Percentiles rank a stretch among this genome's conserved stretches.
Conservation (phyloP, 129 eudicot species). For the Artemisia tridentata region DNA sequence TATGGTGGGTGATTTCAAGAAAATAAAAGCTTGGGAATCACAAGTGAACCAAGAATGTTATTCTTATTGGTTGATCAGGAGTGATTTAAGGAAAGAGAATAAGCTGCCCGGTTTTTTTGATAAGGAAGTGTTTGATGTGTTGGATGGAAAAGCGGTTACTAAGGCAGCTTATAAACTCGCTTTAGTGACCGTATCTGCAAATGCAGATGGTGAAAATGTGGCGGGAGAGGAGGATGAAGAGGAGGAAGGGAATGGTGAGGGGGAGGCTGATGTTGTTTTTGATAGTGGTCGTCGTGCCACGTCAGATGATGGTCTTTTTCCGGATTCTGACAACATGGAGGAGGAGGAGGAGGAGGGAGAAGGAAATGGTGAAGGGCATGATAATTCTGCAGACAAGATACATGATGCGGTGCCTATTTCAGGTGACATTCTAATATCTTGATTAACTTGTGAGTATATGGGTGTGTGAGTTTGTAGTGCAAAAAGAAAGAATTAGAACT, state of each 20-base stretch:
- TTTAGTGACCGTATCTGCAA: conserved; percentile 39
- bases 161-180: conserved; percentile 42
- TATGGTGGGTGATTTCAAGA: conserved; percentile 67
- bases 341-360: conserved; percentile 30
- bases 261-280: conserved; percentile 30
- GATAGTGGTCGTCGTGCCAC: conserved; percentile 44
- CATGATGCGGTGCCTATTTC: conserved; percentile 67
- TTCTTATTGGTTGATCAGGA: conserved; percentile 76
- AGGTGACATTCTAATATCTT: conserved; percentile 34
- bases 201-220: conserved; percentile 37
- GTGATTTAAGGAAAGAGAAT: conserved; percentile 61
- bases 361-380: conserved; percentile 25
- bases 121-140: conserved; percentile 58
- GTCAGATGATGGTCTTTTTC: conserved; percentile 46
- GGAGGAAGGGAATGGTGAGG: conserved; percentile 34
- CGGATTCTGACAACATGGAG: conserved; percentile 38
- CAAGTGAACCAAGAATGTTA: conserved; percentile 40
- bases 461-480: no score
- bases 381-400: conserved; percentile 22
- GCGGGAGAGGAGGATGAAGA: conserved; percentile 41
- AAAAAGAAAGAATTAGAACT: no score
- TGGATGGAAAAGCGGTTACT: conserved; percentile 50
- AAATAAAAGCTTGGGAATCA: conserved; percentile 62
- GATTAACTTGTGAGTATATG: no score
- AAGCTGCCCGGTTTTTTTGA: conserved; percentile 76